Conservation (phyloP, 78 protist genomes). For the Paulinella micropora region DNA sequence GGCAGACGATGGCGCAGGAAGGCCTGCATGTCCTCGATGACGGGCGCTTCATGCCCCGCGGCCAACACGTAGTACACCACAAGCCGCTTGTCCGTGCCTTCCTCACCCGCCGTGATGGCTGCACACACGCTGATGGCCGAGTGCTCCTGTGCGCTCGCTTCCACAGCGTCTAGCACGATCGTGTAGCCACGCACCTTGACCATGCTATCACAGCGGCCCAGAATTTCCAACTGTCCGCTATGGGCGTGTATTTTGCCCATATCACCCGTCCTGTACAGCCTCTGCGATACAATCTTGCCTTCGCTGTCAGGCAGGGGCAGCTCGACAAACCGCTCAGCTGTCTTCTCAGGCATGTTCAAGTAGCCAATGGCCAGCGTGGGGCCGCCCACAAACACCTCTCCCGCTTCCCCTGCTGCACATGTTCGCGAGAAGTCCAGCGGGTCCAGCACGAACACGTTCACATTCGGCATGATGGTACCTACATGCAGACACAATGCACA, state of each 20-base stretch:
- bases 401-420: neutral
- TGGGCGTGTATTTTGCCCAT: slow-evolving; percentile 8
- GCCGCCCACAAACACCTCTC: neutral
- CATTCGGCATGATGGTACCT: no score
- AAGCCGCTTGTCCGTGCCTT: neutral
- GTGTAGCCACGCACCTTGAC: slow-evolving; percentile 37
- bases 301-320: no score
- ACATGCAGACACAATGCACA: no score
- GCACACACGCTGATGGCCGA: neutral
- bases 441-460: no score
- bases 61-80: neutral
- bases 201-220: slow-evolving; percentile 16
- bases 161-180: slow-evolving; percentile 17
- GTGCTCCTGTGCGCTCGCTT: neutral
- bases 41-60: neutral
- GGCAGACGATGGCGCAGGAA: neutral
- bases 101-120: neutral
- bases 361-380: neutral
- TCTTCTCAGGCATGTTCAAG: neutral
- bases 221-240: slow-evolving; percentile 1
- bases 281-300: no score
- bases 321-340: neutral
- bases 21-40: neutral
- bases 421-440: no score
- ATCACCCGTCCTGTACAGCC: slow-evolving; percentile 41